phyloP scores from a whole-genome alignment of 345 rosid genomes.

The Lumnitzera littorea region DNA sequence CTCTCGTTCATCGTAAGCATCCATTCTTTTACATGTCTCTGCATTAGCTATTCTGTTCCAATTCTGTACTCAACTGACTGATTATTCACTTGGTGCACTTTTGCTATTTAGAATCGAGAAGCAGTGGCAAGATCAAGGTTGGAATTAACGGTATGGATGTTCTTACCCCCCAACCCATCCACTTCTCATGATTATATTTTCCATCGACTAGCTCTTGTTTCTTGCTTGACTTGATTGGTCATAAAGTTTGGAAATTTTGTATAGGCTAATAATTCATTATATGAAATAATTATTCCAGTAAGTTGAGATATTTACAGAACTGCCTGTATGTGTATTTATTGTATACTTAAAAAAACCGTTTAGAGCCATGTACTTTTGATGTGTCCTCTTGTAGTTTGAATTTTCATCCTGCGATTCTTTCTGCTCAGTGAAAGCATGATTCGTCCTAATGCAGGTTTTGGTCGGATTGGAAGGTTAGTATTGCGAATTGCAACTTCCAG shows the following conservation, averaged over 20 bases:
- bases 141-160: conserved; percentile 82
- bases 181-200: background rate
- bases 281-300: no score
- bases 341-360: no score
- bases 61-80: background rate
- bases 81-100: conserved; percentile 7
- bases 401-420: background rate
- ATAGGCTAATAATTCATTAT: no score
- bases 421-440: background rate
- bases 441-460: conserved; percentile 66
- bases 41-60: background rate
- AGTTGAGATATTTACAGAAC: no score
- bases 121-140: conserved; percentile 56
- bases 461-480: conserved; percentile 96
- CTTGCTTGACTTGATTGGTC: no score
- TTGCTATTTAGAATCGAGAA: conserved; percentile 36
- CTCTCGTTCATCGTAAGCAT: conserved; percentile 51
- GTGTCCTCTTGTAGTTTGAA: no score
- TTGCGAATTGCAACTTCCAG: conserved; percentile 78
- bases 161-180: background rate
- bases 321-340: no score
- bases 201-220: no score
- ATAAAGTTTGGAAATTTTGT: no score
- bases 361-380: no score
- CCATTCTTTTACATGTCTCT: background rate